phyloP scores from a whole-genome alignment of 2,329 filamentous ascomycete genomes.

The Penicillium crustosum region DNA sequence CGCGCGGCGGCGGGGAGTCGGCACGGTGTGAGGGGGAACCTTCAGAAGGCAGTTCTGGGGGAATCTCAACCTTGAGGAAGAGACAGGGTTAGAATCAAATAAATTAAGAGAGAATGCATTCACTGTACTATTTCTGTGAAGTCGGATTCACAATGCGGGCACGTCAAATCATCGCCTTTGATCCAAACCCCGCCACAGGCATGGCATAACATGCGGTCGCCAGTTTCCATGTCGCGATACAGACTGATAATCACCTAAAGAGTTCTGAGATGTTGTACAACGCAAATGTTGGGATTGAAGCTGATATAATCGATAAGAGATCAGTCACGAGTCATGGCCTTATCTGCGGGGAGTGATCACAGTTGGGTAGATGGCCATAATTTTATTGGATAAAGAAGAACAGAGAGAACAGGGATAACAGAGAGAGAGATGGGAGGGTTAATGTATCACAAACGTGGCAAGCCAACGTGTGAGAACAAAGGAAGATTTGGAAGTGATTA shows the following conservation, averaged over 20 bases:
- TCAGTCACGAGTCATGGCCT: constrained; percentile 26
- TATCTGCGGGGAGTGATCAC: constrained; percentile 22
- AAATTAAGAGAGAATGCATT: constrained; percentile 4
- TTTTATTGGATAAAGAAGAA: not conserved
- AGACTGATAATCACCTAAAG: not conserved
- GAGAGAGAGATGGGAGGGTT: not conserved
- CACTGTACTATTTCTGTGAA: constrained; percentile 79
- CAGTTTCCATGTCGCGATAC: constrained; percentile 30
- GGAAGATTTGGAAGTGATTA: not conserved
- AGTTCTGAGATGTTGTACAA: constrained; percentile 6
- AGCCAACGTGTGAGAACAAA: not conserved
- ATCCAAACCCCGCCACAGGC: constrained; percentile 80
- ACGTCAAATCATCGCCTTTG: constrained; percentile 65
- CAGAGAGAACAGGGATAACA: too few species aligned
- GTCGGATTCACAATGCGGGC: constrained; percentile 75
- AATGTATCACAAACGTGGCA: not conserved
- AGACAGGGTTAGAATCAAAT: constrained; percentile 5
- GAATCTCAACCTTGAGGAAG: constrained; percentile 34
- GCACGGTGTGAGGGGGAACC: constrained; percentile 25
- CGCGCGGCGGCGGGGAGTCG: constrained; percentile 18
- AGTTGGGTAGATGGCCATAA: not conserved
- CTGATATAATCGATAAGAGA: constrained; percentile 13
- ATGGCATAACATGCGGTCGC: constrained; percentile 83
- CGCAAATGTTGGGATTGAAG: constrained; percentile 1
- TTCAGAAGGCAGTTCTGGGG: constrained; percentile 24